phyloP scores from a whole-genome alignment of 2,329 filamentous ascomycete species.

The Tolypocladium sp. region DNA sequence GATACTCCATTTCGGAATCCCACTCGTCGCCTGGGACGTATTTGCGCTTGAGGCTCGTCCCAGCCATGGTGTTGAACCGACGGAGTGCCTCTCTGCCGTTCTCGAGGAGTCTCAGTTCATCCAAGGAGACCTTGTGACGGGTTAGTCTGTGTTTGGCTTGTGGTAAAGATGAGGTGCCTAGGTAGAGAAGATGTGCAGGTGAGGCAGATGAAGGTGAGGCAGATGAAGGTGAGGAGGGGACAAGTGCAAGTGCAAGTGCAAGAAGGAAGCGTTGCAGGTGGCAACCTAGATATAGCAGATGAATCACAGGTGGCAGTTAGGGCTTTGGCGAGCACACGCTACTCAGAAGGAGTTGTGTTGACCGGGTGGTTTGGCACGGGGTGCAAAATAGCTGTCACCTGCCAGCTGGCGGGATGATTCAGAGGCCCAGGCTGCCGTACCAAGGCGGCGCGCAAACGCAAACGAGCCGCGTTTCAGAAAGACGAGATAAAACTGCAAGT shows the following conservation, averaged over 20 bases:
- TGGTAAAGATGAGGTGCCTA: background rate
- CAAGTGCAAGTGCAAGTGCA: background rate
- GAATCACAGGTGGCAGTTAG: background rate
- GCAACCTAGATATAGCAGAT: background rate
- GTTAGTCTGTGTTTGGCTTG: slow-evolving; percentile 7
- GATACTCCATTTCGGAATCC: slow-evolving; percentile 14
- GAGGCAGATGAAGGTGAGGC: background rate
- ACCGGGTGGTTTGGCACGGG: background rate
- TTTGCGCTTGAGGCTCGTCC: slow-evolving; percentile 20
- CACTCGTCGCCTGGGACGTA: slow-evolving; percentile 15
- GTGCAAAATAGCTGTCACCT: background rate
- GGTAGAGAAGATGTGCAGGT: background rate
- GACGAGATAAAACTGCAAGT: background rate
- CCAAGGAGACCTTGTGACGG: slow-evolving; percentile 17
- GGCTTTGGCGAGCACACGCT: background rate
- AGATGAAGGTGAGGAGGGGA: background rate
- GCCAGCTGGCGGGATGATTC: background rate
- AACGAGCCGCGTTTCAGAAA: background rate
- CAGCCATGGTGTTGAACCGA: slow-evolving; percentile 10
- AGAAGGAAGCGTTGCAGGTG: background rate
- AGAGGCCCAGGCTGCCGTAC: background rate
- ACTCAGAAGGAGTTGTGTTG: background rate
- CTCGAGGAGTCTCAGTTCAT: slow-evolving; percentile 18
- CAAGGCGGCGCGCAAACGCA: background rate
- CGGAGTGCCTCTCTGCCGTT: slow-evolving; percentile 22